Base-by-base conservation (phyloP, 352 stramenopile genomes). In the Phytophthora ohioensis region DNA sequence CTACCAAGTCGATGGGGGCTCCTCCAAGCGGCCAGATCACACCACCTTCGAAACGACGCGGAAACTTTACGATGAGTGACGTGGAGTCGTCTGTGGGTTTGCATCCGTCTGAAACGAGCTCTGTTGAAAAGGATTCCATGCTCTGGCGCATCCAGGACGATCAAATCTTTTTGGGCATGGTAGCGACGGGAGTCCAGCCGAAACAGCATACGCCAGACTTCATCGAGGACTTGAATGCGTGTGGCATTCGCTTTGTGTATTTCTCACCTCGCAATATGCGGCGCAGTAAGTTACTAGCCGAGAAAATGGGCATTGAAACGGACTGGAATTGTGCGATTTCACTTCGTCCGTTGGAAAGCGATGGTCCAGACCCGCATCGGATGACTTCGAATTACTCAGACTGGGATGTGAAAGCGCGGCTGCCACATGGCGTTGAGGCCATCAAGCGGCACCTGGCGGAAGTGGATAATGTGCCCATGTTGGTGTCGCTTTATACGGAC, bases 281-380 rank as follows among this genome's bases (percentile, higher is more conserved):
- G 7, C 87, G 97, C 9, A 99, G 93, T 55, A 99, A 99, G 76
- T 87, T 99, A 39, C 75, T 99, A 17, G 97, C 97, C 0, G 94
- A 98, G 73, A 98, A 99, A 75, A 99, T 99, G 96, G 97, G 97
- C 47, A 99, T 99, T 35, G 97, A 99, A 73, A 98, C 98, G 4
- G 96, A 98, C 42, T 99, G 97, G 97, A 99, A 99, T 79, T 99
- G 96, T 64, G 97, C 97, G 1, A 99, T 99, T 61, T 99, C 95
- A 11, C 79, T 99, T 36, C 87, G 97, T 5, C 81, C 96, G 12
- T 80, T 99, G 30, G 90, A 98, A 32, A 91, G 89, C 42, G 95
- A 97, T 35, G 88, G 87, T 0, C 93, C 93, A 3, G 97, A 99
- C 71, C 87, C 92, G 3, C 94, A 98, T 81, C 84, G 97, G 39